A percentile compares a stretch with the other conserved stretches of the same genome.
These are phyloP conservation scores for Dioscorea zingiberensis DNA, from an alignment of 106 monocot species.

Conservation along the genomic window DNA sequence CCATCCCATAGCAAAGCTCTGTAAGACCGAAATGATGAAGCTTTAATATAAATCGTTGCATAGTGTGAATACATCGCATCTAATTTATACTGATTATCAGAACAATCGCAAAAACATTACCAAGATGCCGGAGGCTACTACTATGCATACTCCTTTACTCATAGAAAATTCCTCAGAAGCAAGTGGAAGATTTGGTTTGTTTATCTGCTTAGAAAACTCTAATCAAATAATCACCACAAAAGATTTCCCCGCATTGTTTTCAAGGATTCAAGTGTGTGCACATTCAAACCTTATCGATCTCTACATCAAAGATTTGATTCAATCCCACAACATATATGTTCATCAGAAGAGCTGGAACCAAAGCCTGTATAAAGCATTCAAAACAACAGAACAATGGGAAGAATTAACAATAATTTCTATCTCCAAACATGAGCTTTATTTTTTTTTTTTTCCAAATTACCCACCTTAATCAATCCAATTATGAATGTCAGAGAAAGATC, in stretches of 20 bases:
- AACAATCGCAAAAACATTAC: conserved; percentile 8
- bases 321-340: conserved; percentile 51
- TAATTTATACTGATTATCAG: too few species aligned
- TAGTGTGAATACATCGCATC: background rate
- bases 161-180: conserved; percentile 37
- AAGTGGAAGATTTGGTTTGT: conserved; percentile 42
- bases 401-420: background rate
- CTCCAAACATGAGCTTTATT: background rate
- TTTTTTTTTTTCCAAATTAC: background rate
- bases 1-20: conserved; percentile 44
- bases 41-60: background rate
- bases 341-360: conserved; percentile 42
- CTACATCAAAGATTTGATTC: conserved; percentile 47
- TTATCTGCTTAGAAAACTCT: conserved; percentile 20
- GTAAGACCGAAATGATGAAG: background rate
- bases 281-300: conserved; percentile 45
- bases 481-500: conserved; percentile 9
- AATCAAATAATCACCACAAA: background rate
- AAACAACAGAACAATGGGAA: background rate
- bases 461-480: conserved; percentile 3
- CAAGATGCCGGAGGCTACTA: conserved; percentile 15
- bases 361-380: conserved; percentile 17
- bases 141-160: conserved; percentile 20
- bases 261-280: background rate
- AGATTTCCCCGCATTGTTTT: too few species aligned